Evolutionary conservation across 2,329 filamentous ascomycete genomes (phyloP), one percentile per base, ranked within the genome.

Genomic region (Cladorrhinum sp.): DNA sequence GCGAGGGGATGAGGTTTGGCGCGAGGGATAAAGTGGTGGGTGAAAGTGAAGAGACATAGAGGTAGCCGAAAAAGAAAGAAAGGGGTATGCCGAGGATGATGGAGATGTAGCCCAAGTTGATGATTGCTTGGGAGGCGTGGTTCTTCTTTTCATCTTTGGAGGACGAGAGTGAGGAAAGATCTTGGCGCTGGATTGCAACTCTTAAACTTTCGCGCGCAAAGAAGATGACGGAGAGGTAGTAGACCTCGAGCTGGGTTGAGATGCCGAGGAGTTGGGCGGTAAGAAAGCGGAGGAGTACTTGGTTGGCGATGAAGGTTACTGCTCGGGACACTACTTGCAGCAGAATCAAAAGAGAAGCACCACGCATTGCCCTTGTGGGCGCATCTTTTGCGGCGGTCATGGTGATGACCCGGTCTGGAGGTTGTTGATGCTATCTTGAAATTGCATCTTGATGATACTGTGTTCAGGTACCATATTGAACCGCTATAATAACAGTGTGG

Each of bases 141-240:
- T 61, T 61, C 4, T 41, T 8, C 16, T 22, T 25, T 3, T n/a
- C 32, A n/a, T 64, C 61, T 3, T 66, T 66, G n/a, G 67, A 64
- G 45, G 29, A 59, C 45, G 65, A 65, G 56, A 54, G 58, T 13
- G 64, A 65, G n/a, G 75, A 71, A n/a, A 74, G 66, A 13, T 78
- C 77, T 67, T 93, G 90, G 55, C 95, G 84, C 75, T 98, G 93
- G 36, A 96, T 85, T 24, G 93, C 92, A n/a, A 96, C 89, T 16
- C 95, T 88, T 53, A 98, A 78, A 69, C 90, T 93, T 76, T 99
- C 95, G 41, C 95, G 85, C 0, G 95, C 90, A 70, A 99, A 98
- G 75, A 96, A 97, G 0, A 99, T 82, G n/a, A 96, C 88, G 0
- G 92, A 92, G 50, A 96, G 89, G 62, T 93, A 93, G 74, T 93